These are phyloP conservation scores for Termitomyces sp. DNA, from an alignment of 768 basidiomycete genomes.

Conservation along the genomic window DNA sequence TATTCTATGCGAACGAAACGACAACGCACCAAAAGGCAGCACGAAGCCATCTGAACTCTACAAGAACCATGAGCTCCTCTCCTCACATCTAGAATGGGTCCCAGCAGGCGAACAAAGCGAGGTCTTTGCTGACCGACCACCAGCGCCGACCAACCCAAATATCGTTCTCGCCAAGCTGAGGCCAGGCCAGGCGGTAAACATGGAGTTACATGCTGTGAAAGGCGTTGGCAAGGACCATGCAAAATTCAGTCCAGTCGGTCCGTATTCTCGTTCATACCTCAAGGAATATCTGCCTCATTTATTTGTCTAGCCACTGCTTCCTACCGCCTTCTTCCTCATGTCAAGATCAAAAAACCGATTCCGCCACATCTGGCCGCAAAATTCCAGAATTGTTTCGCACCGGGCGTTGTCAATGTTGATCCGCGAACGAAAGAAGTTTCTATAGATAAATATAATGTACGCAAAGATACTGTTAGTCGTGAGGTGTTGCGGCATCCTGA, in stretches of 20 bases:
- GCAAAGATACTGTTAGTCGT: slow-evolving; percentile 85
- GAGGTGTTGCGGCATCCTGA: slow-evolving; percentile 92
- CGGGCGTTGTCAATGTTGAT: slow-evolving; percentile 68
- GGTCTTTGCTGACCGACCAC: slow-evolving; percentile 47
- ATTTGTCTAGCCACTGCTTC: slow-evolving; percentile 76
- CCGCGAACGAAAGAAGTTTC: slow-evolving; percentile 51
- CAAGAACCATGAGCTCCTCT: slow-evolving; percentile 62
- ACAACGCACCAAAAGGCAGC: slow-evolving; percentile 44
- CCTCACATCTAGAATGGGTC: slow-evolving; percentile 66
- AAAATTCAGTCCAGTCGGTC: slow-evolving; percentile 94
- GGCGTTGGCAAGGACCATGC: slow-evolving; percentile 93
- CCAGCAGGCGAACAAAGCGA: slow-evolving; percentile 77
- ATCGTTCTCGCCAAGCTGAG: slow-evolving; percentile 89
- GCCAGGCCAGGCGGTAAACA: slow-evolving; percentile 82
- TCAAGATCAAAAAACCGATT: slow-evolving; percentile 71
- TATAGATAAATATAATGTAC: slow-evolving; percentile 58
- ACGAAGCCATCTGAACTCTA: slow-evolving; percentile 62
- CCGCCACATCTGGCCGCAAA: slow-evolving; percentile 72
- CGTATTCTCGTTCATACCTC: slow-evolving; percentile 15
- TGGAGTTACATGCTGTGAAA: slow-evolving; percentile 89
- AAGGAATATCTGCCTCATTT: neutral
- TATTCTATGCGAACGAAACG: slow-evolving; percentile 58
- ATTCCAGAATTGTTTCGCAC: slow-evolving; percentile 85
- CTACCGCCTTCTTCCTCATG: slow-evolving; percentile 86
- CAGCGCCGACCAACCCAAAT: slow-evolving; percentile 67